These are phyloP conservation scores for Grosmannia serpens DNA, from an alignment of 2,329 filamentous ascomycete genomes.

Conservation along the genomic window DNA sequence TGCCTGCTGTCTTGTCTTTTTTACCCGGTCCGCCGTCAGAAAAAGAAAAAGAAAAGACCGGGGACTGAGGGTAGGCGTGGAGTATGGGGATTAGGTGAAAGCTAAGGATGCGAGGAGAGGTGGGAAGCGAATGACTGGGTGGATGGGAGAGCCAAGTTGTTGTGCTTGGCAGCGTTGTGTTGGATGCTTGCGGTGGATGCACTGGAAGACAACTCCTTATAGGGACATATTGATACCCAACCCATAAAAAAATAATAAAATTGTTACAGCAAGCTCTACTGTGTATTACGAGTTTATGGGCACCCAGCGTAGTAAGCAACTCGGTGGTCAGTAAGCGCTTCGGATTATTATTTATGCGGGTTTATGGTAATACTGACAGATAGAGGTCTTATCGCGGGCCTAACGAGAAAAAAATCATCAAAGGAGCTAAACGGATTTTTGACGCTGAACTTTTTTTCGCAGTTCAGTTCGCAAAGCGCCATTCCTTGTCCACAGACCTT, in stretches of 20 bases:
- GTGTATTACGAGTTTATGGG: no score
- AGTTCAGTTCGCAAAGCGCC: not conserved
- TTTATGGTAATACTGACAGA: no score
- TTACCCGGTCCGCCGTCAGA: not conserved
- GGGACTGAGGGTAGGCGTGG: constrained; percentile 8
- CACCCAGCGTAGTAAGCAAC: no score
- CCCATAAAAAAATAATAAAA: constrained; percentile 1
- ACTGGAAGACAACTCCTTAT: not conserved
- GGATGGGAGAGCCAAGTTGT: not conserved
- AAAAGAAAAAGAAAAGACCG: not conserved
- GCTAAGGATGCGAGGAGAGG: not conserved
- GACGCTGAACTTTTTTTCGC: not conserved
- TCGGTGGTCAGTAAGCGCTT: not conserved
- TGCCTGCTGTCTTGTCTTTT: not conserved
- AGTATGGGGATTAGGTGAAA: not conserved
- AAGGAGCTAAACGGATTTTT: not conserved
- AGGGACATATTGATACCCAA: constrained; percentile 2
- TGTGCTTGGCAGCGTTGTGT: not conserved
- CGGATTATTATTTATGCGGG: not conserved
- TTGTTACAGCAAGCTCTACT: not conserved
- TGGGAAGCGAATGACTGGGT: not conserved
- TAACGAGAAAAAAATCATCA: constrained; percentile 1
- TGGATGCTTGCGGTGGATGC: not conserved
- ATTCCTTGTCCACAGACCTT: not conserved
- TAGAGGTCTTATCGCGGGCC: not conserved